Conservation (phyloP, 1,139 yeast species). For the Candida gigantensis region DNA sequence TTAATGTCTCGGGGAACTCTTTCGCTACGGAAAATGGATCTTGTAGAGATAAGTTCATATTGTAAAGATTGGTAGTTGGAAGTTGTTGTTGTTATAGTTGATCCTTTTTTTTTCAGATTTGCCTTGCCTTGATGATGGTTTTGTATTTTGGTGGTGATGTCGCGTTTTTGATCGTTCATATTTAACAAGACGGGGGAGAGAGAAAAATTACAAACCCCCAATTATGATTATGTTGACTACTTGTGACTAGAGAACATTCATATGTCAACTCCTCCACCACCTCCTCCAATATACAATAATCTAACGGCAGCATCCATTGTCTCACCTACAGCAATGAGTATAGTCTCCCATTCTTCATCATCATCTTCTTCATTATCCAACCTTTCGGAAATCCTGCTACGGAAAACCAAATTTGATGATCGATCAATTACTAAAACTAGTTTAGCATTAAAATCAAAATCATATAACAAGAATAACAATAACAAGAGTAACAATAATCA, state of each 20-base stretch:
- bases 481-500: background rate
- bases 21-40: conserved; percentile 93
- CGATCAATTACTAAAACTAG: conserved; percentile 36
- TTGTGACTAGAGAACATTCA: too few relatives aligned
- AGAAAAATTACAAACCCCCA: too few relatives aligned
- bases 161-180: too few relatives aligned
- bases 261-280: too few relatives aligned
- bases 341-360: conserved; percentile 9
- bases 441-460: conserved; percentile 18
- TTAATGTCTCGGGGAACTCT: conserved; percentile 85
- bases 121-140: too few relatives aligned
- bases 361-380: conserved; percentile 9
- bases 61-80: background rate
- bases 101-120: conserved; percentile 1
- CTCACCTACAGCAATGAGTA: conserved; percentile 2
- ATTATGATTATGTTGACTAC: too few relatives aligned
- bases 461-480: conserved; percentile 3
- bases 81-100: background rate
- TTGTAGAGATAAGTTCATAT: conserved; percentile 82
- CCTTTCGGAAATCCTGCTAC: conserved; percentile 10
- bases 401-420: conserved; percentile 37
- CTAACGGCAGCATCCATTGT: too few relatives aligned
- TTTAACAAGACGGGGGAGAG: too few relatives aligned
- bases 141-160: too few relatives aligned
- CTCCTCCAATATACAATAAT: too few relatives aligned